Evolutionary conservation across 345 rosid genomes (phyloP).

Genomic region (Eucalyptus polybractea): DNA sequence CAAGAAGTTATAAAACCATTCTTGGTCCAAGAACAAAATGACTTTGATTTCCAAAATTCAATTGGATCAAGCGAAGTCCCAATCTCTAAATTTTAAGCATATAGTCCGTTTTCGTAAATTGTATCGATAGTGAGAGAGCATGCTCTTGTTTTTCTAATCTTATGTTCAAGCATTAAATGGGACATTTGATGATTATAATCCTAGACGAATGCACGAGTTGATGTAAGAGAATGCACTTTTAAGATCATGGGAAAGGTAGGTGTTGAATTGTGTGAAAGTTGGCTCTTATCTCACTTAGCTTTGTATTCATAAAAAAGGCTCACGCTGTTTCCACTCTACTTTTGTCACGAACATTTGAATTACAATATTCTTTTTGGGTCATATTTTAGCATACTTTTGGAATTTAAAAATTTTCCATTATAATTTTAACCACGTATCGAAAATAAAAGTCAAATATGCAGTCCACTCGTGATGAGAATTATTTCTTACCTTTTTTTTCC

Average conservation of each 20-base stretch:
- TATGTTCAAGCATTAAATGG: background rate
- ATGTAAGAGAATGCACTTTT: background rate
- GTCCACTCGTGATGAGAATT: background rate
- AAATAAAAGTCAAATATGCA: accelerated
- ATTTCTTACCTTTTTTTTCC: background rate
- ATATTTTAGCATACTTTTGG: background rate
- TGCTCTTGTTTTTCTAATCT: accelerated
- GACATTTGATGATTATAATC: background rate
- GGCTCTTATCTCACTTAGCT: background rate
- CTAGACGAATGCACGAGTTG: accelerated
- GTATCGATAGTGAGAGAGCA: accelerated
- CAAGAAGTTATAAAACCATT: background rate
- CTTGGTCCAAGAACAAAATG: background rate
- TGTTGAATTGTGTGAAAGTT: accelerated
- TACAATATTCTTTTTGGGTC: background rate
- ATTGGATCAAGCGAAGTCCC: background rate
- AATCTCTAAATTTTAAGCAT: background rate
- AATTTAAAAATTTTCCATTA: background rate
- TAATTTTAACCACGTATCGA: accelerated
- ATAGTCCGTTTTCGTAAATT: accelerated
- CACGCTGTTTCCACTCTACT: accelerated
- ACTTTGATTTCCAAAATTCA: background rate
- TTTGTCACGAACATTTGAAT: accelerated
- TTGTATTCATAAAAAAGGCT: accelerated
- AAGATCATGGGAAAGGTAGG: accelerated